Base-by-base conservation (phyloP, 2,329 filamentous ascomycete species). In the Teratosphaeria destructans region DNA sequence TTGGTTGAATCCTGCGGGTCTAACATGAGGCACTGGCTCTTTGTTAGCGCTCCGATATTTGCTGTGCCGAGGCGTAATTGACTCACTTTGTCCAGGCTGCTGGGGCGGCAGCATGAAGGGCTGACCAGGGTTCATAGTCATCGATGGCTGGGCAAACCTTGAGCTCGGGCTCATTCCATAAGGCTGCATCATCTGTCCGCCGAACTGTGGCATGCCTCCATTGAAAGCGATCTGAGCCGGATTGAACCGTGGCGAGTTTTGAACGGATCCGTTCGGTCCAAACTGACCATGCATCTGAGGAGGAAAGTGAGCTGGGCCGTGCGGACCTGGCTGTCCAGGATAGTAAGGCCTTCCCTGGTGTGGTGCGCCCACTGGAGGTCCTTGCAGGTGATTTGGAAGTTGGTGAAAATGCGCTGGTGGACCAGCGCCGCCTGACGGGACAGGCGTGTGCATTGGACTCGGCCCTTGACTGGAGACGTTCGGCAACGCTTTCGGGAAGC, bases 231-330 rank as follows among this genome's bases (percentile, higher is more conserved):
- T 73, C 64, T 77, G 73, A 2, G 72, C 72, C 55, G 86, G 85
- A 57, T 82, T 83, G 78, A 89, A 85, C 12, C 91, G 85, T 55
- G 93, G 91, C 16, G 92, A 96, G 8, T 89, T 87, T 72, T 90
- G 94, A 2, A 80, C 74, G 2, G 90, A 90, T 67, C 92, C 90
- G 3, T 86, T 86, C 16, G 67, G 67, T 27, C 89, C 91, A 65
- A 87, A 91, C 6, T 89, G 89, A 23, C 43, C 43, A 76, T 94
- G 88, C 89, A 96, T 95, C 57, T 91, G 85, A 69, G 92, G 89
- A 60, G 91, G 88, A 65, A 86, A 85, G 61, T 85, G 89, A 65
- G 86, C 82, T 57, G 85, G 82, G 5, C 81, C 82, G 64, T 87
- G 87, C 3, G 91, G 89, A 60, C 88, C 87, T 62, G 87, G 86